These are phyloP conservation scores for Sclerotinia spermophila DNA, from an alignment of 2,329 filamentous ascomycete species.

Conservation along the genomic window DNA sequence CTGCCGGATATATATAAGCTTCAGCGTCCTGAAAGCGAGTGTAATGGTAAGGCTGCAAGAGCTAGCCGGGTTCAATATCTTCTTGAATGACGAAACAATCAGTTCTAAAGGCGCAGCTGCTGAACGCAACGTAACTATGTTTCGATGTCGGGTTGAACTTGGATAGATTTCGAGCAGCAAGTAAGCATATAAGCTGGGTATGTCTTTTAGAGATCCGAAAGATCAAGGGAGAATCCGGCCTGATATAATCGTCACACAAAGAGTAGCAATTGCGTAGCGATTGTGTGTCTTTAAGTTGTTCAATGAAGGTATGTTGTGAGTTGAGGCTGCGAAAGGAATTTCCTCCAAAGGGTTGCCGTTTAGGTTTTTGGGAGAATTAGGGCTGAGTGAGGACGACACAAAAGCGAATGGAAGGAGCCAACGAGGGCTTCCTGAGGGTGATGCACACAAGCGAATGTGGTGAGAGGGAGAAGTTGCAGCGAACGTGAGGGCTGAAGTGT, in stretches of 20 bases:
- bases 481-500: constrained; percentile 19
- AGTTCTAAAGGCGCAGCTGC: constrained; percentile 27
- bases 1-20: constrained; percentile 33
- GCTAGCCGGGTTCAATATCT: constrained; percentile 22
- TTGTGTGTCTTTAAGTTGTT: constrained; percentile 18
- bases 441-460: constrained; percentile 38
- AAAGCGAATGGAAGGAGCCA: constrained; percentile 73
- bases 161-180: constrained; percentile 20
- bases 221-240: constrained; percentile 16
- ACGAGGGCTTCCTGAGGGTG: constrained; percentile 62
- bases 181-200: constrained; percentile 30
- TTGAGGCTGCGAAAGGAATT: constrained; percentile 26
- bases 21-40: constrained; percentile 28
- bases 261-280: constrained; percentile 3
- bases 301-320: constrained; percentile 22
- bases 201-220: constrained; percentile 1
- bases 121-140: constrained; percentile 34
- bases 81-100: constrained; percentile 22
- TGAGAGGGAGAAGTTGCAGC: constrained; percentile 23
- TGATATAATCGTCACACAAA: constrained; percentile 20
- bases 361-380: constrained; percentile 21
- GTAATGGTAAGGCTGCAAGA: constrained; percentile 32
- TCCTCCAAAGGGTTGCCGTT: constrained; percentile 34
- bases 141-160: constrained; percentile 22
- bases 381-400: constrained; percentile 34